Conservation (phyloP, 352 stramenopile genomes). For the Pythium dissotocum region DNA sequence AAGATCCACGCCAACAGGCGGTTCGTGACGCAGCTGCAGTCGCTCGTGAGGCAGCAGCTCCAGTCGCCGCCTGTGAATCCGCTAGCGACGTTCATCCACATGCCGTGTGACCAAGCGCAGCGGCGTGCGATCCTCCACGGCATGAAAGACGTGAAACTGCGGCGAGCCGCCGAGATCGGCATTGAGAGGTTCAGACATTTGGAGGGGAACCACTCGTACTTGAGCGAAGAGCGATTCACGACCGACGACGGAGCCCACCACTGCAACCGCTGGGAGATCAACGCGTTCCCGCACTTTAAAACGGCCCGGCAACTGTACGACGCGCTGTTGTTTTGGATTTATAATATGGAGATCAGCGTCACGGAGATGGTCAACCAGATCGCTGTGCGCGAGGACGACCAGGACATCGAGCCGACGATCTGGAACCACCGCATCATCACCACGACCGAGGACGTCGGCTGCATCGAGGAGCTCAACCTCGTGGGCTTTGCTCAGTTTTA, state of each 20-base stretch:
- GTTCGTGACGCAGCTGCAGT: background rate
- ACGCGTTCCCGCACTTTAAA: slow-evolving; percentile 36
- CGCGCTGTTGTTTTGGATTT: slow-evolving; percentile 36
- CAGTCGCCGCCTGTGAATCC: background rate
- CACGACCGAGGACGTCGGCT: slow-evolving; percentile 16
- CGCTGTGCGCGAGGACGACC: slow-evolving; percentile 34
- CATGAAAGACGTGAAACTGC: background rate
- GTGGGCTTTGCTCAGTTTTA: slow-evolving; percentile 11
- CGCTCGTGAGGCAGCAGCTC: background rate
- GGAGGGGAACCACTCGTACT: background rate
- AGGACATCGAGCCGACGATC: slow-evolving; percentile 17
- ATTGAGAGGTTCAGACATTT: background rate
- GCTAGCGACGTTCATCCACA: background rate
- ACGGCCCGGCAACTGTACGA: slow-evolving; percentile 50
- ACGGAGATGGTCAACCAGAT: slow-evolving; percentile 42
- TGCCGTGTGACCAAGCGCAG: background rate
- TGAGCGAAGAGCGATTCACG: slow-evolving; percentile 1
- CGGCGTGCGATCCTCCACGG: background rate
- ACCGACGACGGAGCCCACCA: background rate
- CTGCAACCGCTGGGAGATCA: slow-evolving; percentile 33
- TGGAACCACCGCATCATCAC: slow-evolving; percentile 45
- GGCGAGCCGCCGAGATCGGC: background rate
- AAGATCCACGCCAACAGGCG: slow-evolving; percentile 1
- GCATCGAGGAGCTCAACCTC: slow-evolving; percentile 19
- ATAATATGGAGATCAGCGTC: slow-evolving; percentile 54